Base-by-base conservation (phyloP, 2,329 filamentous ascomycete genomes). In the Mariannaea sp. region DNA sequence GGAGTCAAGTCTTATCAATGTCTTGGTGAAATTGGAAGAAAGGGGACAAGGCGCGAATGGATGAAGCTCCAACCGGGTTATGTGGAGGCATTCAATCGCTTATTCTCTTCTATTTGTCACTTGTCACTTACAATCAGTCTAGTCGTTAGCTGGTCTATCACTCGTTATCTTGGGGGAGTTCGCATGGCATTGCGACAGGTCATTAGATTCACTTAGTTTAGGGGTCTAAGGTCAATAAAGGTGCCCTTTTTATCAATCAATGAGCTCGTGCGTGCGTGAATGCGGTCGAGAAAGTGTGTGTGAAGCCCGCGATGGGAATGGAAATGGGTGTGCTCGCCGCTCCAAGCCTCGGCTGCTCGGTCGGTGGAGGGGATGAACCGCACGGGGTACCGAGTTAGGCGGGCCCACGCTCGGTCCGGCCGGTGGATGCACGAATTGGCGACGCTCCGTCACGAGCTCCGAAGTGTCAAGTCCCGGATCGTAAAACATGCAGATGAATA, bases 311-410 rank as follows among this genome's bases (percentile, higher is more conserved):
- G 38, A 29, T 39, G 27, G 22, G 8, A 7, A 19, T 17, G 12
- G n/a, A 14, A 5, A 35, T 14, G 33, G 22, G 19, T 20, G 22
- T 14, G 35, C 26, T 27, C 20, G 19, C n/a, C 14, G 44, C 40
- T 24, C 42, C 46, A 33, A 62, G 65, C 66, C 63, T 67, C 66
- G 66, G 66, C 57, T 63, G 44, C 49, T 64, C 51, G 61, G 58
- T 64, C 61, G 62, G 62, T 29, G 57, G 56, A 60, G 62, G 50
- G 59, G 56, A 60, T 54, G 48, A 42, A 9, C 17, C 16, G 14
- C 16, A 49, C 20, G 20, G 44, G 35, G 56, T 42, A 29, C 33
- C 36, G 38, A 50, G 19, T 38, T 24, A 9, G 10, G 20, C 22
- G 32, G 20, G 13, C 36, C 44, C 44, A 39, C 44, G 39, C 10